Percentiles rank a stretch among this genome's conserved stretches.
phyloP scores from a whole-genome alignment of 139 green algal genomes.

The Tetradesmus obliquus region DNA sequence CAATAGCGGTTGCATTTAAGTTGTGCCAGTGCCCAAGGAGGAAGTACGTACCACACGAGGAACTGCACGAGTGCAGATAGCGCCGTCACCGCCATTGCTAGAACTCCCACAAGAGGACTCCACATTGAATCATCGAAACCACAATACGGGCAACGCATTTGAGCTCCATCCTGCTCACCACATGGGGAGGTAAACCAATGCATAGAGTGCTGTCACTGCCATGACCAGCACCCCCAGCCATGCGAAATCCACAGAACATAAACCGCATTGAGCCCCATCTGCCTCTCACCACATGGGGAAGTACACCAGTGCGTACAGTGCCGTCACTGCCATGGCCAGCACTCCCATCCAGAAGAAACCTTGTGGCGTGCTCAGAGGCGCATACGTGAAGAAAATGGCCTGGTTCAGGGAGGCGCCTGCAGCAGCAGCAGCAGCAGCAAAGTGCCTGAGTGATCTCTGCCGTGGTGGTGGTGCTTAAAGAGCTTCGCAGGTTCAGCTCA shows the following conservation, averaged over 20 bases:
- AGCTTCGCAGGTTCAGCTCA: no score
- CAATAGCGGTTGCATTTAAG: no score
- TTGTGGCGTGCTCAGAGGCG: conserved; percentile 11
- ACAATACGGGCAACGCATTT: background rate
- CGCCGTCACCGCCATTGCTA: no score
- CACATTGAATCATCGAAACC: background rate
- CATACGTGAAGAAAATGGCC: conserved; percentile 86
- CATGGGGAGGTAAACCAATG: conserved; percentile 59
- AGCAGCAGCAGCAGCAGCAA: conserved; percentile 36
- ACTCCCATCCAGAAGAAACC: conserved; percentile 90
- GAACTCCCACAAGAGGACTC: no score
- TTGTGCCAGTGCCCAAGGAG: no score
- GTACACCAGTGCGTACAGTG: conserved; percentile 75
- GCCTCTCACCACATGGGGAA: conserved; percentile 88
- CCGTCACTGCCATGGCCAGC: conserved; percentile 79
- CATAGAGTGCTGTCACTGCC: no score
- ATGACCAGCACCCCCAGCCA: conserved; percentile 35
- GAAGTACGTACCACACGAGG: no score
- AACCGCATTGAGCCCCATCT: background rate
- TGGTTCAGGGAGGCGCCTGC: conserved; percentile 84
- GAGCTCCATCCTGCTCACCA: conserved; percentile 61
- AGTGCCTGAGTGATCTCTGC: no score
- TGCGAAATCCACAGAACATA: background rate
- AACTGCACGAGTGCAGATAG: no score
- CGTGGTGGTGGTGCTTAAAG: no score